phyloP scores from a whole-genome alignment of 306 rosid genomes.

The Sechiopsis laciniata region DNA sequence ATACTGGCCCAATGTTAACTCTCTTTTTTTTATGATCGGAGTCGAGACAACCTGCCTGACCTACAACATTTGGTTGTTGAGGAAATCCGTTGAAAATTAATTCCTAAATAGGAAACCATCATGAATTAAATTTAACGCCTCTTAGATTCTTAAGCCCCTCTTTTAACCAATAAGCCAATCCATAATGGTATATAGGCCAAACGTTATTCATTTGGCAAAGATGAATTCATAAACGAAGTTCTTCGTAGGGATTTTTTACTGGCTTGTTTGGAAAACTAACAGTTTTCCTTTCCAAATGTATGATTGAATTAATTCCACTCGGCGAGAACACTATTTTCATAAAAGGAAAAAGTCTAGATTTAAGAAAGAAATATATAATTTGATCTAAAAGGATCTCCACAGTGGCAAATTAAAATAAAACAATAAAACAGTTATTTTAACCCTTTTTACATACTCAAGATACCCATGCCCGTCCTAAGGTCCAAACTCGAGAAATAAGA shows the following conservation, averaged over 20 bases:
- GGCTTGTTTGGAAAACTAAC: background rate
- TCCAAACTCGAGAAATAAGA: no score
- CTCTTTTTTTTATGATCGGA: no score
- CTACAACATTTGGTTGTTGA: no score
- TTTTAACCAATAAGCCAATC: no score
- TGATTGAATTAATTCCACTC: background rate
- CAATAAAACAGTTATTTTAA: background rate
- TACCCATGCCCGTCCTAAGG: no score
- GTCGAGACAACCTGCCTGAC: no score
- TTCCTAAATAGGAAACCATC: no score
- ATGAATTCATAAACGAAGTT: background rate
- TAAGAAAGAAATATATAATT: background rate
- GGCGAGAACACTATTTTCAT: background rate
- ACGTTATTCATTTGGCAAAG: background rate
- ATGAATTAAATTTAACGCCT: no score
- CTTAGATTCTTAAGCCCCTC: no score
- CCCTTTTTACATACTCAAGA: no score
- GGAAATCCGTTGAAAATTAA: no score
- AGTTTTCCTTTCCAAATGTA: background rate
- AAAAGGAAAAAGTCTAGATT: background rate
- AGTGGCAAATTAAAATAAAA: background rate
- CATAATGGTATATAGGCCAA: no score
- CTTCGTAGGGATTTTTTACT: background rate
- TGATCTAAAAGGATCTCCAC: background rate
- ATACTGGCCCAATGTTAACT: background rate